A percentile compares a stretch with the other conserved stretches of the same genome.
These are phyloP conservation scores for Lactuca saligna DNA, from an alignment of 129 eudicot genomes.

Conservation along the genomic window DNA sequence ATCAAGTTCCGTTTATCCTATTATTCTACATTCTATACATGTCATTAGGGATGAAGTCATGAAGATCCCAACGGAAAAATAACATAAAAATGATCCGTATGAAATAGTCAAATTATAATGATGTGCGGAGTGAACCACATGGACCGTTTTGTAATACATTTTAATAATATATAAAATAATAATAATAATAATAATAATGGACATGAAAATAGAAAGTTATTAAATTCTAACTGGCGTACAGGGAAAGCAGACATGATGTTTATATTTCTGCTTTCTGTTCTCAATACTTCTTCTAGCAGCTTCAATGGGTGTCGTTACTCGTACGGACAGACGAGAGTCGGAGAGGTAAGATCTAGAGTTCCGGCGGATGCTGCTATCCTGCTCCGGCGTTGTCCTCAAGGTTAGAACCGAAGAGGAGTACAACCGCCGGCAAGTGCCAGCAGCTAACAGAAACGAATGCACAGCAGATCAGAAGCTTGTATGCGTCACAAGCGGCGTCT, in stretches of 20 bases:
- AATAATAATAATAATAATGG: too few relatives aligned
- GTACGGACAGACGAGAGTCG: constrained; percentile 48
- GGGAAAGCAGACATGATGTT: constrained; percentile 19
- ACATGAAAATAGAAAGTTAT: too few relatives aligned
- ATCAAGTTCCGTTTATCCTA: too few relatives aligned
- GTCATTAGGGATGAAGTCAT: too few relatives aligned
- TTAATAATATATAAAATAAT: too few relatives aligned
- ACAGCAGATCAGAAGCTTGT: constrained; percentile 44
- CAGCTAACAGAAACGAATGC: constrained; percentile 25
- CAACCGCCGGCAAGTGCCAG: constrained; percentile 6
- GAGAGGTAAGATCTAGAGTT: constrained; percentile 58
- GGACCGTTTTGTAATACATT: too few relatives aligned
- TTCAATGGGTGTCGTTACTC: constrained; percentile 70
- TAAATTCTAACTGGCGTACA: not conserved
- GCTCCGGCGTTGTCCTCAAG: constrained; percentile 46
- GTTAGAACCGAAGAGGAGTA: constrained; percentile 33
- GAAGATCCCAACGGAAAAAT: too few relatives aligned
- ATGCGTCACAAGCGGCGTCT: constrained; percentile 85
- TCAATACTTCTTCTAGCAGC: not conserved
- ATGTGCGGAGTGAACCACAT: too few relatives aligned
- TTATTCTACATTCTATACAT: too few relatives aligned
- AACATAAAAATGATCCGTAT: too few relatives aligned
- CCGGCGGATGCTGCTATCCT: constrained; percentile 63
- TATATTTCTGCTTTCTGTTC: not conserved
- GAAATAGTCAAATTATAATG: too few relatives aligned